Base-by-base conservation (phyloP, 176 grass and related monocot species). In the Hyparrhenia diplandra region DNA sequence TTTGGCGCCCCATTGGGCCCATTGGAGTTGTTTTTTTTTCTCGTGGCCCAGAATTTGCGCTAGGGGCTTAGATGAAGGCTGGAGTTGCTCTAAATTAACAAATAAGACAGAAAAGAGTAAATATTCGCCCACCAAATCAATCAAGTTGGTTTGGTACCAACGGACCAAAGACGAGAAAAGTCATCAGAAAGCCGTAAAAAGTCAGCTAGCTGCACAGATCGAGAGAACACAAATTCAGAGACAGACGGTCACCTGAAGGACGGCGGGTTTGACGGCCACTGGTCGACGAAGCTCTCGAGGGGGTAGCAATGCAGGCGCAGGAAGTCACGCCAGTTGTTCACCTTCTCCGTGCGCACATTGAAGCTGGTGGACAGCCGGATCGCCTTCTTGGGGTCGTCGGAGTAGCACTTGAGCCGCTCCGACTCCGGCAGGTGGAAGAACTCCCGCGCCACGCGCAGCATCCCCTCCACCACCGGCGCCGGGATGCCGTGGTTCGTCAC, bases 381-480 rank as follows among this genome's bases (percentile, higher is more conserved):
- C 59, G 90, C 79, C 87, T 92, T 94, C 52, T 72, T 85, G 52
- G 95, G 92, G 62, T 98, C 95, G 59, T 98, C 92, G 20, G 95
- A 98, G 72, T 93, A 98, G 82, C 82, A 92, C 85, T 98, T 98
- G 69, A 98, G 55, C 88, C 95, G 84, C 82, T 98, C 95, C 21
- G 84, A 84, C 66, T 92, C 92, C 31, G 95, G 92, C 72, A 94
- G 69, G 82, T 92, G 95, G 85, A 98, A 98, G 95, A 98, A 98
- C 64, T 94, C 88, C 90, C 73, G 78, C 13, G 88, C 85, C 58
- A 94, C 86, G 39, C 78, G 52, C 60, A 98, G 77, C 88, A 98
- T 95, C 66, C 49, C 86, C 27, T 81, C 45, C 29, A 91, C 82
- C 5, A 94, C 79, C 21, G 4, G 30, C 58, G 75, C 77, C 3